Percentiles rank a stretch among this genome's conserved stretches.
phyloP scores from a whole-genome alignment of 257 asterid genomes.

The Ilex asprella region DNA sequence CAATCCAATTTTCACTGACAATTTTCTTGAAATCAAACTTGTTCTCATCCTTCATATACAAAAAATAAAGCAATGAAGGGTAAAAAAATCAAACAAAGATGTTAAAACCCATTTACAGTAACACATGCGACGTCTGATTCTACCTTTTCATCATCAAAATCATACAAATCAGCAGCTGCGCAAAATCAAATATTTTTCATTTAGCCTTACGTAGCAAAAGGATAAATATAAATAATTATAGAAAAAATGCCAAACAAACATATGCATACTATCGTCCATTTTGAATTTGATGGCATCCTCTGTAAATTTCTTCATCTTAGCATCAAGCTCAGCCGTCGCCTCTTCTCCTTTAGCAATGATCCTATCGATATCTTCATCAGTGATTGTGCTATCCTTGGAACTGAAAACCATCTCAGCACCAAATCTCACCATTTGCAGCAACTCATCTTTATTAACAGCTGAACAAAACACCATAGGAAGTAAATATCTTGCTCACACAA shows the following conservation, averaged over 20 bases:
- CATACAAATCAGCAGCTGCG: conserved; percentile 97
- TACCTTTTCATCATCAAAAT: conserved; percentile 94
- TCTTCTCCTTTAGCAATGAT: conserved; percentile 99
- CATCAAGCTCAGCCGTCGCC: conserved; percentile 98
- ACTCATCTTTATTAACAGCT: conserved; percentile 98
- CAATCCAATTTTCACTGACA: conserved; percentile 87
- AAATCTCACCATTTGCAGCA: conserved; percentile 96
- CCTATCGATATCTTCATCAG: conserved; percentile 98
- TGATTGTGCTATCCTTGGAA: conserved; percentile 97
- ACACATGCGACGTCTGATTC: background rate
- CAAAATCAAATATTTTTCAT: conserved; percentile 17
- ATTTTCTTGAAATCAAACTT: conserved; percentile 94
- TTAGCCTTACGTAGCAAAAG: conserved; percentile 20
- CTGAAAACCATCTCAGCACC: conserved; percentile 99
- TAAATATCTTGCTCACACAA: background rate
- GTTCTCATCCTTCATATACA: conserved; percentile 59
- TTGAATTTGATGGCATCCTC: conserved; percentile 98
- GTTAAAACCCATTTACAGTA: background rate
- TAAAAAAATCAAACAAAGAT: background rate
- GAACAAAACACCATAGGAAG: conserved; percentile 15
- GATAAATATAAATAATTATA: conserved; percentile 5
- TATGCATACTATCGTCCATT: conserved; percentile 89
- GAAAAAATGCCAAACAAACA: background rate
- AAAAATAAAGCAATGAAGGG: conserved; percentile 8
- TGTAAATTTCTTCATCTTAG: conserved; percentile 96